Percentiles rank a stretch among this genome's conserved stretches.
Evolutionary conservation across 2,329 filamentous ascomycete species (phyloP).

Genomic region (Ceratocystis albifundus): DNA sequence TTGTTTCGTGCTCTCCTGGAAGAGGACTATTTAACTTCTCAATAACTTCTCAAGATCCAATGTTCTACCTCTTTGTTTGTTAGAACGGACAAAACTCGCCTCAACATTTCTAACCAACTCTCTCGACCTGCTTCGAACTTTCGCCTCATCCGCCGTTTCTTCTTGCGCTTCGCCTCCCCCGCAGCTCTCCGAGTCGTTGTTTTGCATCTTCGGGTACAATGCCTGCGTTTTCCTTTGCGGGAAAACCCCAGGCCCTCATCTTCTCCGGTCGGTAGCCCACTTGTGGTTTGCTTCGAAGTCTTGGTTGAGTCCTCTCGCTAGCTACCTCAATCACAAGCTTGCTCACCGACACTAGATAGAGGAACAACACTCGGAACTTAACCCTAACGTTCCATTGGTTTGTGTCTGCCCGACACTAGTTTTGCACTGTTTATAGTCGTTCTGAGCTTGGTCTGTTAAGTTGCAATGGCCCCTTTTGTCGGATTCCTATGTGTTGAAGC

Average conservation of each 20-base stretch:
- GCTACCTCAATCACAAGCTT: conserved; percentile 27
- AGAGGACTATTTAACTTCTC: neutral
- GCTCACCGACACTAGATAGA: conserved; percentile 30
- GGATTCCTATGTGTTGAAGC: conserved; percentile 34
- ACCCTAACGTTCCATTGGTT: conserved; percentile 72
- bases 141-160: neutral
- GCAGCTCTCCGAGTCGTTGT: conserved; percentile 57
- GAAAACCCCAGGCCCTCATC: conserved; percentile 23
- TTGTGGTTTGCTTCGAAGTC: conserved; percentile 31
- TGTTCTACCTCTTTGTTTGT: neutral
- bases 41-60: neutral
- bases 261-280: conserved; percentile 37
- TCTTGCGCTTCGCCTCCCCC: conserved; percentile 58
- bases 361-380: conserved; percentile 78
- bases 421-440: conserved; percentile 56
- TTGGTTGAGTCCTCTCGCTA: conserved; percentile 34
- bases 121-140: conserved; percentile 14
- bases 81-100: neutral
- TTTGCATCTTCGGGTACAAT: conserved; percentile 13
- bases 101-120: neutral
- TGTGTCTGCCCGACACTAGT: conserved; percentile 34
- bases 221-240: conserved; percentile 8
- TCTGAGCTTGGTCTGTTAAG: conserved; percentile 47
- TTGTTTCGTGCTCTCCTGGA: neutral
- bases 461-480: conserved; percentile 29